Conservation (phyloP, 768 basidiomycete genomes). For the Glaciozyma martinii region DNA sequence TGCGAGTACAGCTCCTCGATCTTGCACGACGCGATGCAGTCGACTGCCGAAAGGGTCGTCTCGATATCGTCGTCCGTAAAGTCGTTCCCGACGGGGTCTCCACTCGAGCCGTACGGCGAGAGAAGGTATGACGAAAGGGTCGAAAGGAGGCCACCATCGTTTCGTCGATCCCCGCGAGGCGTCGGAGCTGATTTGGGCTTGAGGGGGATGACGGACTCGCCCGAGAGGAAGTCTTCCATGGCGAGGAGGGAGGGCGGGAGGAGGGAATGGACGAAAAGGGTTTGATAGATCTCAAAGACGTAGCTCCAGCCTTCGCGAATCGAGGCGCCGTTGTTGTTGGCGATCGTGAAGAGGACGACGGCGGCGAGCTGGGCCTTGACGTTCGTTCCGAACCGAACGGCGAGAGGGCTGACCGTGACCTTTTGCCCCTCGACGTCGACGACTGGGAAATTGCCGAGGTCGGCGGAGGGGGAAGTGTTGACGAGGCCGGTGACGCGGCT, state of each 20-base stretch:
- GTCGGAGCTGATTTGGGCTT: slow-evolving; percentile 42
- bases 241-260: slow-evolving; percentile 83
- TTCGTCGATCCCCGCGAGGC: slow-evolving; percentile 47
- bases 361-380: slow-evolving; percentile 93
- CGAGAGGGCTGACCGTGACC: slow-evolving; percentile 81
- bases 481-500: slow-evolving; percentile 82
- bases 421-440: slow-evolving; percentile 83
- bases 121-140: slow-evolving; percentile 91
- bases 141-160: slow-evolving; percentile 84
- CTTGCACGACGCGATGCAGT: slow-evolving; percentile 86
- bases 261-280: slow-evolving; percentile 85
- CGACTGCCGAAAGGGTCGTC: slow-evolving; percentile 86
- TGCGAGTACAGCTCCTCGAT: slow-evolving; percentile 90
- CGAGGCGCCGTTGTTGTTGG: slow-evolving; percentile 89
- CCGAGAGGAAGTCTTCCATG: slow-evolving; percentile 98
- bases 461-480: slow-evolving; percentile 53
- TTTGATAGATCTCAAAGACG: slow-evolving; percentile 99
- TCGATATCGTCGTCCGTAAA: slow-evolving; percentile 77
- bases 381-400: slow-evolving; percentile 87
- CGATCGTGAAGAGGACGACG: slow-evolving; percentile 93
- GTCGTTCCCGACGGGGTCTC: slow-evolving; percentile 26
- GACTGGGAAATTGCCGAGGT: slow-evolving; percentile 69
- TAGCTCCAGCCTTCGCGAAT: slow-evolving; percentile 87
- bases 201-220: slow-evolving; percentile 82
- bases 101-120: slow-evolving; percentile 75